These are phyloP conservation scores for Tulasnella sp. DNA, from an alignment of 768 basidiomycete species.

Conservation along the genomic window DNA sequence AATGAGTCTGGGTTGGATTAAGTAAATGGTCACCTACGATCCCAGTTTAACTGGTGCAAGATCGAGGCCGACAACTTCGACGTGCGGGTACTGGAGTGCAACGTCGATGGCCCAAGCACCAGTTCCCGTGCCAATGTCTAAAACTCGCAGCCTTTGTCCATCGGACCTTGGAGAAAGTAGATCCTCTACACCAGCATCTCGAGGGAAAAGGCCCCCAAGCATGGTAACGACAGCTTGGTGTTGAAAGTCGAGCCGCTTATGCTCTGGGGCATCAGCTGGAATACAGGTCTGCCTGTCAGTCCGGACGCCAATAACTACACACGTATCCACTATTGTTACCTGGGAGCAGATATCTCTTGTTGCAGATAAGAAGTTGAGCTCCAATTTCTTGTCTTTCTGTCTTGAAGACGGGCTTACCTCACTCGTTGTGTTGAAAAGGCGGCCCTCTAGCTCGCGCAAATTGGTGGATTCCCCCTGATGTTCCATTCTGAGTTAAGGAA, in stretches of 20 bases:
- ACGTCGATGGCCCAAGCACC: slow-evolving; percentile 21
- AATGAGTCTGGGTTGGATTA: too few relatives aligned
- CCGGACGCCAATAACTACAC: neutral
- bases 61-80: slow-evolving; percentile 17
- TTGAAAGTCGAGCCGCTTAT: slow-evolving; percentile 13
- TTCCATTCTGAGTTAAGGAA: neutral
- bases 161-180: neutral
- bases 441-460: slow-evolving; percentile 20
- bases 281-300: neutral
- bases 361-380: neutral
- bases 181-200: neutral
- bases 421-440: slow-evolving; percentile 23
- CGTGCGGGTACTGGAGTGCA: neutral
- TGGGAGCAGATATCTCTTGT: neutral
- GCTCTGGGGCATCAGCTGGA: neutral
- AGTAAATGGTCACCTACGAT: neutral
- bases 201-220: neutral
- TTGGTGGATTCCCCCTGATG: neutral
- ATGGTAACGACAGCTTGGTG: slow-evolving; percentile 24
- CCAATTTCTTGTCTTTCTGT: neutral
- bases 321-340: neutral
- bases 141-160: neutral
- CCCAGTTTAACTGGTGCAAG: neutral
- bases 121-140: slow-evolving; percentile 22
- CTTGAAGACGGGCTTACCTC: slow-evolving; percentile 9